Evolutionary conservation across 2,329 filamentous ascomycete species (phyloP), one percentile per base, ranked within the genome.

Genomic region (Fusarium solani-melongenae): DNA sequence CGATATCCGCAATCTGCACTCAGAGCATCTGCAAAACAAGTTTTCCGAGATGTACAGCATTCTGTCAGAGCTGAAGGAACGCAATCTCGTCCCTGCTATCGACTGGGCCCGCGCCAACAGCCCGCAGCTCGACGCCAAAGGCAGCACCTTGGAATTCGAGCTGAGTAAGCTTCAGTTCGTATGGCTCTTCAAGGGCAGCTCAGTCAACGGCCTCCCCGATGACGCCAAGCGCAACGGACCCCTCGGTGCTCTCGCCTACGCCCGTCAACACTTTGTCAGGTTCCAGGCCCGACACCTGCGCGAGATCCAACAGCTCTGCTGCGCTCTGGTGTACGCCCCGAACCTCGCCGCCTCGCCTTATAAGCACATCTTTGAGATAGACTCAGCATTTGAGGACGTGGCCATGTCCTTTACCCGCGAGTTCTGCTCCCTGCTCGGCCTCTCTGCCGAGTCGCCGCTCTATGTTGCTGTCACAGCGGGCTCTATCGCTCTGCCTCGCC

Each of bases 121-220:
- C 67, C 82, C 83, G 6, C 86, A 91, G 29, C 87, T 99, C 4
- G 94, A 98, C 78, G 88, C 89, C 5, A 90, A 94, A 56, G 96
- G 95, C 4, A 98, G 94, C 78, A 98, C 97, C 76, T 89, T 99
- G 3, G 96, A 98, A 81, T 99, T 98, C 73, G 96, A 99, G 79
- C 90, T 99, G 3, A 94, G 92, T 83, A 93, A 94, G 73, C 87
- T 98, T 20, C 94, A 98, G 76, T 99, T 94, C 77, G 89, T 98
- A 36, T 96, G 94, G 89, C 88, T 98, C 1, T 98, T 97, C 82
- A 90, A 92, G 71, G 92, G 92, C 0, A 83, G 86, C 0, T 67
- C 79, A 1, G 81, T 87, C 12, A 89, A 90, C 72, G 88, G 89
- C 11, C 83, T 90, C 1, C 86, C 90, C 10, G 86, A 89, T 55